A percentile compares a stretch with the other conserved stretches of the same genome.
Evolutionary conservation across 768 basidiomycete genomes (phyloP).

Genomic region (Mycena epipterygia): DNA sequence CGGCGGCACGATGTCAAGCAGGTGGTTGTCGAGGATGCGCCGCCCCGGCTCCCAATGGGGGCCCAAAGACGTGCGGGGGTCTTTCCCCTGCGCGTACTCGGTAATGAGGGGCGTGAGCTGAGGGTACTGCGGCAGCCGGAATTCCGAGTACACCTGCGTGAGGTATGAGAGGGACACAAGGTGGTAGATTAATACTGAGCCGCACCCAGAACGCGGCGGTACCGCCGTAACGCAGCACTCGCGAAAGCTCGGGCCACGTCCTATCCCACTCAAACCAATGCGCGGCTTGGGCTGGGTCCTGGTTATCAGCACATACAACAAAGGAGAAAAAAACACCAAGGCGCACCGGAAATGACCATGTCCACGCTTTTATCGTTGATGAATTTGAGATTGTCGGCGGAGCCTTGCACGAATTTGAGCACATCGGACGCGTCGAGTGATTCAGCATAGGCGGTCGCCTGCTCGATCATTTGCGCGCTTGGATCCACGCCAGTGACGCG

Average conservation of each 20-base stretch:
- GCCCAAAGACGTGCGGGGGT: conserved; percentile 69
- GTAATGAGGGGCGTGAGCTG: conserved; percentile 70
- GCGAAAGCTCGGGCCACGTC: conserved; percentile 76
- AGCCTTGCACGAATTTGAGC: conserved; percentile 49
- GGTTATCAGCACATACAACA: background rate
- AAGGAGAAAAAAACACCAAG: background rate
- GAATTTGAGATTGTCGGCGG: conserved; percentile 69
- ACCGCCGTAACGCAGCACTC: conserved; percentile 72
- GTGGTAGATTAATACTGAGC: conserved; percentile 25
- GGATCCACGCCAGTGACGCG: conserved; percentile 84
- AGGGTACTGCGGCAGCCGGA: conserved; percentile 75
- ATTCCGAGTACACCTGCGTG: conserved; percentile 75
- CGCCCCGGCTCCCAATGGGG: conserved; percentile 88
- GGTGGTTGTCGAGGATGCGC: conserved; percentile 77
- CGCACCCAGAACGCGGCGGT: conserved; percentile 81
- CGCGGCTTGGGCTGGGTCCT: conserved; percentile 74
- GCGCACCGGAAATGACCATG: conserved; percentile 74
- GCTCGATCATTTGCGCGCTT: conserved; percentile 75
- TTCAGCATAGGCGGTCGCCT: conserved; percentile 52
- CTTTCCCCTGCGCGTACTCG: conserved; percentile 71
- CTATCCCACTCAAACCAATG: conserved; percentile 87
- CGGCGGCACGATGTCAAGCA: conserved; percentile 66
- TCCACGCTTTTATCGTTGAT: conserved; percentile 71
- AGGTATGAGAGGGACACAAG: background rate
- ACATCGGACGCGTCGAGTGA: conserved; percentile 25